Evolutionary conservation across 192 early-diverging fungal species (phyloP).

Genomic region (Coemansia sp.): DNA sequence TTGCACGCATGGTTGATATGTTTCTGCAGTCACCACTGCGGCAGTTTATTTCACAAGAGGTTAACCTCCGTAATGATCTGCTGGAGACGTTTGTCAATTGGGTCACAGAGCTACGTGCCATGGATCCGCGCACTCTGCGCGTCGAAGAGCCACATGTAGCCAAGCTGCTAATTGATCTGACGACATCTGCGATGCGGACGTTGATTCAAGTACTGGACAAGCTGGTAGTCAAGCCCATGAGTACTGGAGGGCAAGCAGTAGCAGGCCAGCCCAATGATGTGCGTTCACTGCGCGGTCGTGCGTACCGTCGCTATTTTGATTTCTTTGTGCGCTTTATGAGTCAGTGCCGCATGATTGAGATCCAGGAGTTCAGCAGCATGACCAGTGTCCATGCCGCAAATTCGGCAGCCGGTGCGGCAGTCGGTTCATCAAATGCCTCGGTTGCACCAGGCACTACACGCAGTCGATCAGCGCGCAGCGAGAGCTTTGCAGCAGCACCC

Average conservation of each 20-base stretch:
- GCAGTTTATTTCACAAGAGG: slow-evolving; percentile 48
- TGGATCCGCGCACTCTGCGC: slow-evolving; percentile 52
- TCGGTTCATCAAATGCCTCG: not conserved
- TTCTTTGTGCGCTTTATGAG: slow-evolving; percentile 58
- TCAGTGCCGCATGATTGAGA: slow-evolving; percentile 56
- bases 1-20: slow-evolving; percentile 47
- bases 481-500: slow-evolving; percentile 48
- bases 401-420: slow-evolving; percentile 24
- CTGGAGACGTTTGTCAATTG: slow-evolving; percentile 55
- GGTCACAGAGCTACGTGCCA: slow-evolving; percentile 52
- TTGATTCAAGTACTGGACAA: slow-evolving; percentile 51
- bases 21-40: slow-evolving; percentile 52
- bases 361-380: slow-evolving; percentile 55
- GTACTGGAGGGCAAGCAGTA: slow-evolving; percentile 2
- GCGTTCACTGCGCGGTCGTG: slow-evolving; percentile 44
- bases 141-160: slow-evolving; percentile 36
- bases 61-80: slow-evolving; percentile 53
- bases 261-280: slow-evolving; percentile 40
- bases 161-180: slow-evolving; percentile 49
- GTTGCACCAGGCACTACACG: slow-evolving; percentile 10
- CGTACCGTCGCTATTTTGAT: slow-evolving; percentile 55
- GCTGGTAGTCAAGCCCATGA: slow-evolving; percentile 52
- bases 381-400: slow-evolving; percentile 50
- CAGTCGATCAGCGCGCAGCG: slow-evolving; percentile 35
- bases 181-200: slow-evolving; percentile 43